Percentiles rank a stretch among this genome's conserved stretches.
phyloP scores from a whole-genome alignment of 768 basidiomycete species.

The Pisolithus microcarpus region DNA sequence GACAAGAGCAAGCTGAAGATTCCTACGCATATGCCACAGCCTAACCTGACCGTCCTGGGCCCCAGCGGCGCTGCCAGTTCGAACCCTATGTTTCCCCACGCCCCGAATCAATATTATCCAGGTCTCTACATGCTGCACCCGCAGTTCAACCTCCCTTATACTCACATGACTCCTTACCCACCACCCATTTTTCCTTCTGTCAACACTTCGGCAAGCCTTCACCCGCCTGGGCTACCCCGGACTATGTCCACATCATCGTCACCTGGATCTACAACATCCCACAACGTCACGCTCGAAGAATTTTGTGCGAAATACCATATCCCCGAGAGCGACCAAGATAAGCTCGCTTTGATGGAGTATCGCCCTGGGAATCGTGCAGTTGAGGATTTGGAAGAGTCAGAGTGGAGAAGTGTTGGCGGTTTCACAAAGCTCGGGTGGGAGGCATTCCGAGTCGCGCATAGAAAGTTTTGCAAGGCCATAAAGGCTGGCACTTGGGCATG shows the following conservation, averaged over 20 bases:
- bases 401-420: neutral
- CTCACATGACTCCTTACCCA: neutral
- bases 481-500: neutral
- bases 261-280: neutral
- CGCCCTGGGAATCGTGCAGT: neutral
- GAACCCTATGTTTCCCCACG: too few species aligned
- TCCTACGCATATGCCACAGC: too few species aligned
- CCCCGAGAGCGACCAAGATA: neutral
- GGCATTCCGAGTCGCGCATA: neutral
- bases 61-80: too few species aligned
- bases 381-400: neutral
- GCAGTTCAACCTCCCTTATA: too few species aligned
- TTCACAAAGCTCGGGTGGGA: neutral
- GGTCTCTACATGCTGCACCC: too few species aligned
- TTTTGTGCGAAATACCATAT: slow-evolving; percentile 1
- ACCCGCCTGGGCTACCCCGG: neutral
- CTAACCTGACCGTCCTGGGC: too few species aligned
- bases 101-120: too few species aligned
- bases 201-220: neutral
- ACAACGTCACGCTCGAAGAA: neutral
- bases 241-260: neutral
- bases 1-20: too few species aligned
- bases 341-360: neutral
- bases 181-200: neutral
- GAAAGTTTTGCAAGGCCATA: slow-evolving; percentile 1